Evolutionary conservation across 768 basidiomycete genomes (phyloP).

Genomic region (Lepiota venenata): DNA sequence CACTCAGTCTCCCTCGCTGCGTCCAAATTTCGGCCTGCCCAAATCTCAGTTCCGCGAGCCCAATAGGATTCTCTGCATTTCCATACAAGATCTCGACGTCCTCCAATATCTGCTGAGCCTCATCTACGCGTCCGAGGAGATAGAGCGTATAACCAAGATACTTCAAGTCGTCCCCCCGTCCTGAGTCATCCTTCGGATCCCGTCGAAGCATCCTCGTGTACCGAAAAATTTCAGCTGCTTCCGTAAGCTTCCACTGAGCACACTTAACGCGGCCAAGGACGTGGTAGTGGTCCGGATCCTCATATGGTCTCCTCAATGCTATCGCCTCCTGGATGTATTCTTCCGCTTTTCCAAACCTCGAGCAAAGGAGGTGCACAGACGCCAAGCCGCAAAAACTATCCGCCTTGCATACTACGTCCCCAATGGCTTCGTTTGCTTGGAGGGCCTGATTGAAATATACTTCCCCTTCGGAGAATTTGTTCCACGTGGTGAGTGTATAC

Average conservation of each 20-base stretch:
- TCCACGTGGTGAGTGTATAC: conserved; percentile 15
- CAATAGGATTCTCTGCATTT: not conserved
- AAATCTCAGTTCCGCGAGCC: conserved; percentile 1
- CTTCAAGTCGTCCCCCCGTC: conserved; percentile 7
- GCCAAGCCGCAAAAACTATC: conserved; percentile 22
- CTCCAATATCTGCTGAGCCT: not conserved
- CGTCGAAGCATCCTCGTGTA: not conserved
- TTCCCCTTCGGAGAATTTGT: conserved; percentile 19
- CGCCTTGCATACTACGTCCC: conserved; percentile 19
- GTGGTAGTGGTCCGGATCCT: conserved; percentile 24
- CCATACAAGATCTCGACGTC: not conserved
- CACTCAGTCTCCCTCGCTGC: not conserved
- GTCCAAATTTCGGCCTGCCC: conserved; percentile 1
- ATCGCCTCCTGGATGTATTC: conserved; percentile 20
- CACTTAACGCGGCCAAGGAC: conserved; percentile 15
- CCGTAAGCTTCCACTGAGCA: conserved; percentile 5
- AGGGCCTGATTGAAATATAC: conserved; percentile 18
- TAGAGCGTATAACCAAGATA: conserved; percentile 1
- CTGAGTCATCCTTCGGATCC: conserved; percentile 2
- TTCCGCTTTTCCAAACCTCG: conserved; percentile 21
- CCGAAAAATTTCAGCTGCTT: not conserved
- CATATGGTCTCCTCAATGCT: conserved; percentile 16
- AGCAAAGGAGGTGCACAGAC: conserved; percentile 20
- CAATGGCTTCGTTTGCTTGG: conserved; percentile 12
- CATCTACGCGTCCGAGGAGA: conserved; percentile 3